Base-by-base conservation (phyloP, 78 protist species). In the Cavenderia fasciculata region DNA sequence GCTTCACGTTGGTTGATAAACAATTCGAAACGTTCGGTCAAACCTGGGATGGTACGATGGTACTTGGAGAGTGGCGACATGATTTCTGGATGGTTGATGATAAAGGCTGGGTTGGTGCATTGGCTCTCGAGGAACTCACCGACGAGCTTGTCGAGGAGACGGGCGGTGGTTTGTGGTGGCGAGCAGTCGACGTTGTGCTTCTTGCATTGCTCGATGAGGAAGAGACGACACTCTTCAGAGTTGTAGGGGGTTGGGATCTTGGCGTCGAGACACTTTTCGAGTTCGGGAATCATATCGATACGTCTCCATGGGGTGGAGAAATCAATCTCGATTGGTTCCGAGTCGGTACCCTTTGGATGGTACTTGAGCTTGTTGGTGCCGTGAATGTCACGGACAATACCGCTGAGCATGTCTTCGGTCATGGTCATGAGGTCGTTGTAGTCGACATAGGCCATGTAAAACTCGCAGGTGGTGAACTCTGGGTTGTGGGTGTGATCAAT, bases 381-480 rank as follows among this genome's bases (percentile, higher is more conserved):
- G 47, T 78, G 87, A 49, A 95, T 79, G 10, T 76, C 85, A 88
- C 76, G 84, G 52, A 95, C 95, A 51, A 95, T 93, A 8, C 36
- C 27, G 14, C 95, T 59, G 47, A 97, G 21, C 38, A 98, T 23
- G 36, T 96, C 92, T 92, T 98, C 99, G 7, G 99, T 98, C 70
- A 98, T 23, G 5, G 40, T 36, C 96, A 99, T 97, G 70, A 99
- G 96, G 82, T 99, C 99, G 75, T 99, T 82, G 97, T 99, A 99
- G 93, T 99, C 99, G 23, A 97, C 98, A 85, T 98, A 99, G 23
- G 99, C 99, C 99, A 87, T 95, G 94, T 99, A 99, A 94, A 96
- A 97, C 85, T 99, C 99, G 91, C 98, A 96, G 11, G 99, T 94
- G n/a, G 99, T 99, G 95, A 99, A 99, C 89, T 99, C 99, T 43